phyloP scores from a whole-genome alignment of 2,329 filamentous ascomycete genomes.

The Pyricularia sp. region DNA sequence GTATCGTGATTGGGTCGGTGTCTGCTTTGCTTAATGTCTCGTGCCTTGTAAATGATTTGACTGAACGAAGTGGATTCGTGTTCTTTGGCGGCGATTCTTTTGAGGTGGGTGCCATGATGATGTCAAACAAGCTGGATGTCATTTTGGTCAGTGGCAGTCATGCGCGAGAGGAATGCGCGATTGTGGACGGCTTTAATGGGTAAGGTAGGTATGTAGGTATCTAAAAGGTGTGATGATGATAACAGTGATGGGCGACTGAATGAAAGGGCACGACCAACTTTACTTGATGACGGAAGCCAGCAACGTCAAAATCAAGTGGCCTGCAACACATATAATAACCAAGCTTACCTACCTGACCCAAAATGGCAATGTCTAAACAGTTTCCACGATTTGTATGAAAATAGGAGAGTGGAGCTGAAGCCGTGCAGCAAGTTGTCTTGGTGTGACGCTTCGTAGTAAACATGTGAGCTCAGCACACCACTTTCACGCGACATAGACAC shows the following conservation, averaged over 20 bases:
- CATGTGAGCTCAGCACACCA: neutral
- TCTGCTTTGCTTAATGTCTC: slow-evolving; percentile 8
- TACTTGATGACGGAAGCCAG: too few species aligned
- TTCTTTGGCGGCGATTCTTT: slow-evolving; percentile 12
- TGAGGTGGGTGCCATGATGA: slow-evolving; percentile 14
- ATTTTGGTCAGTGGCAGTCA: slow-evolving; percentile 13
- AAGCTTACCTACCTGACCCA: neutral
- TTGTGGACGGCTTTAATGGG: neutral
- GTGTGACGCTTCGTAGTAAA: neutral
- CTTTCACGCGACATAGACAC: neutral
- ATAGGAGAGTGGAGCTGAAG: neutral
- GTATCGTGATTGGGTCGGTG: slow-evolving; percentile 10
- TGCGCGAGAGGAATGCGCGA: neutral
- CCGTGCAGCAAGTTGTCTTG: neutral
- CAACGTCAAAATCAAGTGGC: neutral
- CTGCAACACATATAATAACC: neutral
- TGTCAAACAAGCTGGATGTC: slow-evolving; percentile 19
- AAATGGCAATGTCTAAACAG: neutral
- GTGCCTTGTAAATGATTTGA: slow-evolving; percentile 17
- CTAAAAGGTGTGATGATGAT: neutral
- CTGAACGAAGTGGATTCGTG: slow-evolving; percentile 18
- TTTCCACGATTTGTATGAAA: neutral
- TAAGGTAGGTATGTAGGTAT: neutral
- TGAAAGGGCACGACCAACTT: neutral
- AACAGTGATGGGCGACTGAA: neutral